Evolutionary conservation across 148 eudicot species (phyloP), one percentile per base, ranked within the genome.

Genomic region (Oxyria digyna): DNA sequence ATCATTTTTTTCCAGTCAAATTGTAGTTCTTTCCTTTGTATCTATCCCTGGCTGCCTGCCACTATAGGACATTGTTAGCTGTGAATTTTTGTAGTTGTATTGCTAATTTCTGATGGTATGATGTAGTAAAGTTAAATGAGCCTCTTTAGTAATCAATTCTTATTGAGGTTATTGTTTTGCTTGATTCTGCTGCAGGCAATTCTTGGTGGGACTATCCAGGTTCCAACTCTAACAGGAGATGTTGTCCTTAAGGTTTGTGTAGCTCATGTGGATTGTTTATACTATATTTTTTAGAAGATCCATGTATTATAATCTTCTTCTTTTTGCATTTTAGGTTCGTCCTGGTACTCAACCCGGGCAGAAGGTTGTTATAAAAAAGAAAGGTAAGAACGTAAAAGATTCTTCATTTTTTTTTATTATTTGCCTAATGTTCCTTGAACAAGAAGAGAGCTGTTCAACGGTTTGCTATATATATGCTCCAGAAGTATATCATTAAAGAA

Each of bases 271-370:
- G 17, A 46, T 26, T 3, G 21, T 38, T 23, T 27, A 55, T 21
- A 18, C 21, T 8, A 21, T 66, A 7, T 46, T 68, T 23, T 66
- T 0, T 35, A 18, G n/a, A 66, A 3, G 46, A 66, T 10, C 26
- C n/a, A 66, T 20, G 18, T 66, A 18, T 40, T 20, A 7, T 2
- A n/a, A 38, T 46, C 42, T 23, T 24, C 42, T 35, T 23, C 71
- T n/a, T n/a, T n/a, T n/a, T 21, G 64, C 67, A 42, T 73, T 35
- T 72, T 75, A 91, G 97, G 96, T 93, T 65, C 95, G 90, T 54
- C 86, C 98, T 27, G 98, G 98, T 38, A 89, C 98, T 54, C 98
- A 93, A 81, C 96, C 98, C 73, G 96, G 96, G 42, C 98, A 93
- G 76, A 93, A 93, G 78, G 98, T 93, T 72, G 88, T 90, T 42